phyloP scores from a whole-genome alignment of 805 yeast species.

The Myxozyma vanderwaltii region DNA sequence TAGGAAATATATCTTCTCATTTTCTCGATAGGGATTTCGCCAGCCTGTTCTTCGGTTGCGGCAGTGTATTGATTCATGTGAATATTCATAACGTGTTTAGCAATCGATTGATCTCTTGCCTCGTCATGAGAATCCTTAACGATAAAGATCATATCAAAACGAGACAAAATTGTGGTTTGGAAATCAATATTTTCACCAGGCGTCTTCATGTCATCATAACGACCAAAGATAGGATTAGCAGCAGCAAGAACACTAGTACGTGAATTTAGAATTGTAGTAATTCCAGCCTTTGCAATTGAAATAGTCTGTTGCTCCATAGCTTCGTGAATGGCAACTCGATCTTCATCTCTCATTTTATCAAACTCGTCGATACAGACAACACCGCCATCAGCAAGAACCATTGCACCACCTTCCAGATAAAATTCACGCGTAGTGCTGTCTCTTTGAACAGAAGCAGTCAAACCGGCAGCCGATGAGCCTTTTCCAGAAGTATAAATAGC shows the following conservation, averaged over 20 bases:
- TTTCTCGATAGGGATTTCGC: conserved; percentile 84
- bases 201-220: conserved; percentile 92
- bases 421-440: conserved; percentile 87
- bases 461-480: conserved; percentile 99
- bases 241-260: conserved; percentile 97
- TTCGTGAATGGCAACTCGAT: conserved; percentile 97
- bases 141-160: conserved; percentile 98
- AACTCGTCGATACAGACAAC: conserved; percentile 99
- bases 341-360: conserved; percentile 99
- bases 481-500: conserved; percentile 97
- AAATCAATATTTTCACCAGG: conserved; percentile 98
- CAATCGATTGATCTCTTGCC: conserved; percentile 77
- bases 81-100: conserved; percentile 90
- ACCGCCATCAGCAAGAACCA: conserved; percentile 99
- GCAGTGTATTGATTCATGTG: conserved; percentile 74
- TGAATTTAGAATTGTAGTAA: conserved; percentile 93
- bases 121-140: conserved; percentile 94
- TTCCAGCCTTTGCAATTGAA: conserved; percentile 98
- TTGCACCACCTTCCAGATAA: conserved; percentile 98
- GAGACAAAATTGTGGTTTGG: conserved; percentile 93
- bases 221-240: conserved; percentile 95
- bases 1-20: conserved; percentile 93
- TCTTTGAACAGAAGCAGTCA: conserved; percentile 96
- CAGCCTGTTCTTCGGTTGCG: conserved; percentile 54
- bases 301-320: conserved; percentile 99